Conservation (phyloP, 108 stramenopile species). For the Phaeodactylum tricornutum region DNA sequence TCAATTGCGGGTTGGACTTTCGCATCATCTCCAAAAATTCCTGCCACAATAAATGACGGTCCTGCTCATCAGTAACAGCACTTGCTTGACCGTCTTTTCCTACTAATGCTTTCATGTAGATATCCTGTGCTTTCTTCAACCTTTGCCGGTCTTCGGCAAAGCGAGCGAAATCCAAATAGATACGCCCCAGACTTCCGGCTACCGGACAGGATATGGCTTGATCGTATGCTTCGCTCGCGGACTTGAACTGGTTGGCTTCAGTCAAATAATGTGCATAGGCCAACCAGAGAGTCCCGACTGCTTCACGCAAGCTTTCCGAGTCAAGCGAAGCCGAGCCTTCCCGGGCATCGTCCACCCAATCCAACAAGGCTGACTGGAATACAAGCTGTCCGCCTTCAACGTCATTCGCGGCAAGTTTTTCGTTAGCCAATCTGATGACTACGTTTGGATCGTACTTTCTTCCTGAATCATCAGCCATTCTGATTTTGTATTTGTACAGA, state of each 20-base stretch:
- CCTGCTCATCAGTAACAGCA: conserved; percentile 43
- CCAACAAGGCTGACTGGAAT: conserved; percentile 67
- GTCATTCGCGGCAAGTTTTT: conserved; percentile 29
- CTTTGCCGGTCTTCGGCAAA: conserved; percentile 68
- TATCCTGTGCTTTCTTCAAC: conserved; percentile 54
- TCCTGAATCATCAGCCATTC: no score
- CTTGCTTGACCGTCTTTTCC: conserved; percentile 17
- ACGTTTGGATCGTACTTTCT: conserved; percentile 43
- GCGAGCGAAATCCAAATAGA: conserved; percentile 72
- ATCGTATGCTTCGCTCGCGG: conserved; percentile 77
- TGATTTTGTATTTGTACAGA: no score
- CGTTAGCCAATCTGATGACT: conserved; percentile 49
- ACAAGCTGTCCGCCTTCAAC: conserved; percentile 56
- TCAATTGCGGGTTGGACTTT: conserved; percentile 49
- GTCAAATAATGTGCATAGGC: conserved; percentile 59
- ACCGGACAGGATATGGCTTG: conserved; percentile 63
- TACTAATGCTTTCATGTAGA: conserved; percentile 68
- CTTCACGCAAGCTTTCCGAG: conserved; percentile 29
- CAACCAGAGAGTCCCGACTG: conserved; percentile 70
- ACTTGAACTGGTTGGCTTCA: conserved; percentile 63
- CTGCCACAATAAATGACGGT: conserved; percentile 58
- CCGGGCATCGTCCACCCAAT: conserved; percentile 85
- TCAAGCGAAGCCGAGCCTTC: conserved; percentile 20
- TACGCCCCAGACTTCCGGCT: conserved; percentile 41
- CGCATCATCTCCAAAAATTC: conserved; percentile 76